These are phyloP conservation scores for Styphnolobium japonicum DNA, from an alignment of 306 rosid genomes.

Conservation along the genomic window DNA sequence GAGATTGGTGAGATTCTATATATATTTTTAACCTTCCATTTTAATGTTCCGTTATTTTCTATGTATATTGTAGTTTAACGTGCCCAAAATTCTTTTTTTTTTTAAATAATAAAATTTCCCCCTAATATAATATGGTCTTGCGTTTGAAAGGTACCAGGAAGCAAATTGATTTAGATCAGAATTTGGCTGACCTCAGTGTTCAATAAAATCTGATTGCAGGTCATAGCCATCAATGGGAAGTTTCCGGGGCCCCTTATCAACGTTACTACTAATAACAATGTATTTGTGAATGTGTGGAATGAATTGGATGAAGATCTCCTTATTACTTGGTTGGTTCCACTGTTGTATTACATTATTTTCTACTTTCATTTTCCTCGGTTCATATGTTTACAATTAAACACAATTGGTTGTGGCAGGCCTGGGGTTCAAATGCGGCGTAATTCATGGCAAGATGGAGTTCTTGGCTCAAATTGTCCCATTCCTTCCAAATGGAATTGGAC, in stretches of 20 bases:
- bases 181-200: slow-evolving; percentile 13
- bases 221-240: slow-evolving; percentile 61
- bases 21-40: not conserved
- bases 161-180: not conserved
- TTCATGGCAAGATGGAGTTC: slow-evolving; percentile 90
- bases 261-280: slow-evolving; percentile 74
- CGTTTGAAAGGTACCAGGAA: too few species aligned
- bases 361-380: not conserved
- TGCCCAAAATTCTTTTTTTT: not conserved
- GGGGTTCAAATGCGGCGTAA: slow-evolving; percentile 81
- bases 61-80: not conserved
- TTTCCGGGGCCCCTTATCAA: slow-evolving; percentile 83
- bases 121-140: not conserved
- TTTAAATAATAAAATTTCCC: not conserved
- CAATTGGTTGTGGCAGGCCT: slow-evolving; percentile 49
- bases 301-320: slow-evolving; percentile 74
- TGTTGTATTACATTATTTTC: not conserved
- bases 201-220: slow-evolving; percentile 46
- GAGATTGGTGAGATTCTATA: not conserved
- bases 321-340: slow-evolving; percentile 64
- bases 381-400: not conserved
- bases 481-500: slow-evolving; percentile 93
- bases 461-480: slow-evolving; percentile 89
- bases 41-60: not conserved
- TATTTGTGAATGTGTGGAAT: slow-evolving; percentile 63